Base-by-base conservation (phyloP, 768 basidiomycete species). In the Boletales sp. region DNA sequence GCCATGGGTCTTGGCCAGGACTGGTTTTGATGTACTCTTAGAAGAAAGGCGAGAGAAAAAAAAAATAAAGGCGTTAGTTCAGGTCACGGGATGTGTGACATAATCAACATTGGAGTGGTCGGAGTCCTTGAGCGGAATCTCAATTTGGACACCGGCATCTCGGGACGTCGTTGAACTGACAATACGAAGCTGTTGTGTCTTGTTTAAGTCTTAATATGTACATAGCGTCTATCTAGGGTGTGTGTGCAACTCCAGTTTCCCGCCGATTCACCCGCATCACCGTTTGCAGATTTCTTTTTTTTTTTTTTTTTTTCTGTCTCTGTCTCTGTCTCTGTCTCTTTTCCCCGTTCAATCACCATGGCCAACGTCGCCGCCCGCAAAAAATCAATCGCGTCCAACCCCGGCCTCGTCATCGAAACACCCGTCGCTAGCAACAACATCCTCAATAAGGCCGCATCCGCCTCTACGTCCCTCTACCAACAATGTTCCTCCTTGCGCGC, bases 391-490 rank as follows among this genome's bases (percentile, higher is more conserved):
- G 76, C 81, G 50, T 82, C 85, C 51, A 80, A 73, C 60, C 71
- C 79, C 45, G 80, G 75, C 61, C 74, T 87, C 51, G 74, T 81
- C 41, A 86, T 87, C 67, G 89, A 90, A 68, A 80, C 80, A 14
- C 86, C 87, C 38, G 77, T 84, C 60, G 81, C 82, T 59, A 82
- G 83, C 65, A 90, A 87, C 75, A 90, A 86, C 44, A 85, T 90
- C 53, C 90, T 93, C 76, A 93, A 93, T 74, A 90, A 92, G 71
- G 78, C 88, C 43, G 89, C 91, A n/a, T 86, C 87, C 45, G 80
- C 85, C 61, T 87, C 86, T 12, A 86, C 89, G 25, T 91, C 90
- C 35, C 87, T 94, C 70, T 94, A 92, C 74, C 91, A 93, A 71
- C 88, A 91, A 81, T 92, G 90, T 71, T 87, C 87, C 6, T 74